Evolutionary conservation across 179 eudicot genomes (phyloP).

Genomic region (Spergularia azorica): DNA sequence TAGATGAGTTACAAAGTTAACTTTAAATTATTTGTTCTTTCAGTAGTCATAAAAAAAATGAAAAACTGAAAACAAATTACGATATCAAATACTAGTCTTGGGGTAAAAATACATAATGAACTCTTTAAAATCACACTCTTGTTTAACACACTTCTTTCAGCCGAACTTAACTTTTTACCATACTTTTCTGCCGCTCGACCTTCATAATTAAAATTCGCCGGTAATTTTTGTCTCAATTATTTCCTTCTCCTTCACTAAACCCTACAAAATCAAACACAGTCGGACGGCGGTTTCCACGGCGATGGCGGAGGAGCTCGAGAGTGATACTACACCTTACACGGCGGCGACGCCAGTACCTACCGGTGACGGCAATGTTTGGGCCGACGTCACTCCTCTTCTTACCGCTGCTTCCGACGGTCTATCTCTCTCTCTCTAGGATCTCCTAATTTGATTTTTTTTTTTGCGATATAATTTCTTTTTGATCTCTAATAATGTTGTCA

Average conservation of each 20-base stretch:
- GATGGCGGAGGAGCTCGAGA: constrained; percentile 23
- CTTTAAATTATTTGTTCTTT: too few relatives aligned
- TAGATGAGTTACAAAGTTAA: too few relatives aligned
- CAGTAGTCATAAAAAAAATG: too few relatives aligned
- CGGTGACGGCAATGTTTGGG: constrained; percentile 74
- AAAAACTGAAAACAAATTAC: too few relatives aligned
- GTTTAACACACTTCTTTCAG: too few relatives aligned
- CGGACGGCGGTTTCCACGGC: neutral
- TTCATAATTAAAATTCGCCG: neutral
- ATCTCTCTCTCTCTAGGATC: constrained; percentile 14
- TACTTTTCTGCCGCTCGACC: neutral
- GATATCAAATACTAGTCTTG: too few relatives aligned
- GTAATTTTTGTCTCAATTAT: neutral
- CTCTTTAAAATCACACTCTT: too few relatives aligned
- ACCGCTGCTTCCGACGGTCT: constrained; percentile 64
- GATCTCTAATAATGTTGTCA: constrained; percentile 13
- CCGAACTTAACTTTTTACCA: too few relatives aligned
- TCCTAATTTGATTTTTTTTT: neutral
- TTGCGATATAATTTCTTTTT: neutral
- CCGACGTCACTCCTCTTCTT: constrained; percentile 68
- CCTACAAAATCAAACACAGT: neutral
- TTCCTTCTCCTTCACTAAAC: neutral
- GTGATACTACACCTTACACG: constrained; percentile 6
- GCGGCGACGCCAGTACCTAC: constrained; percentile 47
- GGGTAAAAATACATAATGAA: too few relatives aligned